phyloP scores from a whole-genome alignment of 495 filamentous ascomycete species.

The Aspergillus coremiiformis region DNA sequence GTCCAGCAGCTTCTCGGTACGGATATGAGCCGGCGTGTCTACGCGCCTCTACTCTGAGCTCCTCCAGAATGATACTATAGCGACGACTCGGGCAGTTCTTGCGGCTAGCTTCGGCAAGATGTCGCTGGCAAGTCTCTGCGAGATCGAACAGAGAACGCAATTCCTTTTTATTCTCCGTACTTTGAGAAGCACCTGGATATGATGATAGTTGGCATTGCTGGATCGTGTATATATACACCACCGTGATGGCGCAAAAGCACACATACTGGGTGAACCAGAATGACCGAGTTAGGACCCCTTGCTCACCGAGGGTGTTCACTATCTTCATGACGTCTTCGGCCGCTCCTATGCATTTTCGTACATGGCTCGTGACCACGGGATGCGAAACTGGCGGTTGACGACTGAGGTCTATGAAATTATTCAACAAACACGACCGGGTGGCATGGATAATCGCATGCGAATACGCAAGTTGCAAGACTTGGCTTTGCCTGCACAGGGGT shows the following conservation, averaged over 20 bases:
- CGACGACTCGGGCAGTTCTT: constrained; percentile 45
- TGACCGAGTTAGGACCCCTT: constrained; percentile 32
- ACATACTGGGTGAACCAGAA: constrained; percentile 51
- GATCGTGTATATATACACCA: constrained; percentile 49
- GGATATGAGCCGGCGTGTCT: constrained; percentile 25
- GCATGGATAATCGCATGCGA: constrained; percentile 49
- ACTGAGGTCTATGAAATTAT: constrained; percentile 42
- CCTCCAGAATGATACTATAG: constrained; percentile 46
- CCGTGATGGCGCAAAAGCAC: constrained; percentile 47
- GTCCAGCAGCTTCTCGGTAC: constrained; percentile 3
- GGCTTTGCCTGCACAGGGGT: constrained; percentile 47
- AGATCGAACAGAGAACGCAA: constrained; percentile 31
- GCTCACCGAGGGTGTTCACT: constrained; percentile 32
- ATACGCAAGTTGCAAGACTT: constrained; percentile 46
- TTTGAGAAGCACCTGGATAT: constrained; percentile 16
- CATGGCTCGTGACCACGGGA: constrained; percentile 26
- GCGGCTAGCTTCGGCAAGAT: constrained; percentile 42
- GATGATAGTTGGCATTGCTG: constrained; percentile 37
- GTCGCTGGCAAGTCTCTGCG: constrained; percentile 40
- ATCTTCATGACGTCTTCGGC: constrained; percentile 36
- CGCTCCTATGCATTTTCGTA: constrained; percentile 40
- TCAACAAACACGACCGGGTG: constrained; percentile 49
- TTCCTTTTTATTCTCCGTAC: constrained; percentile 16
- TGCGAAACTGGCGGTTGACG: constrained; percentile 27
- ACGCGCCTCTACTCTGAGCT: constrained; percentile 38